phyloP scores from a whole-genome alignment of 805 yeast genomes.

The Lipomyces starkeyi region DNA sequence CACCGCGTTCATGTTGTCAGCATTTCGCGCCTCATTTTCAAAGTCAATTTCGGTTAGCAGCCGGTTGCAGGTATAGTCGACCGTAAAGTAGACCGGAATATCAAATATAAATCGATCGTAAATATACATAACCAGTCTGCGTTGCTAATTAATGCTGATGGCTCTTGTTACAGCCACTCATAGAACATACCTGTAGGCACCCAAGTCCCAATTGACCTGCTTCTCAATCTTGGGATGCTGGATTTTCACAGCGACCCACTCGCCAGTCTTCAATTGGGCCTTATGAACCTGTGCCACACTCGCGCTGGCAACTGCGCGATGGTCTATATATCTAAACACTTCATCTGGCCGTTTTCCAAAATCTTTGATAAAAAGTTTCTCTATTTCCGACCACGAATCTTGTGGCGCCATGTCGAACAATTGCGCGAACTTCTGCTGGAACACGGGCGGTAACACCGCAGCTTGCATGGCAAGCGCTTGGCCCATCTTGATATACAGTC shows the following conservation, averaged over 20 bases:
- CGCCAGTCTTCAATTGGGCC: slow-evolving; percentile 56
- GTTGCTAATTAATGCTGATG: not conserved
- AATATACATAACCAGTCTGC: slow-evolving; percentile 54
- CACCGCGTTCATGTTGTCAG: slow-evolving; percentile 49
- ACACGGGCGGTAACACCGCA: slow-evolving; percentile 66
- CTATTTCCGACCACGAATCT: slow-evolving; percentile 51
- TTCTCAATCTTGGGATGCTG: slow-evolving; percentile 67
- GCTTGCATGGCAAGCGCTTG: slow-evolving; percentile 83
- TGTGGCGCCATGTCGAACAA: slow-evolving; percentile 76
- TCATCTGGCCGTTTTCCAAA: slow-evolving; percentile 55
- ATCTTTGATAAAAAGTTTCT: slow-evolving; percentile 41
- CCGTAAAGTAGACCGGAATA: slow-evolving; percentile 64
- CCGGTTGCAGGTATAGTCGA: slow-evolving; percentile 63
- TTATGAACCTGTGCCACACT: slow-evolving; percentile 74
- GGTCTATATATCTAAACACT: slow-evolving; percentile 57
- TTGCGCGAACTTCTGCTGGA: slow-evolving; percentile 60
- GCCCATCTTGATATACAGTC: slow-evolving; percentile 76
- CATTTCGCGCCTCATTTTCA: slow-evolving; percentile 60
- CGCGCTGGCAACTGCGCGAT: slow-evolving; percentile 73
- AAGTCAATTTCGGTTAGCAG: slow-evolving; percentile 69
- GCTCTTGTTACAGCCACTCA: not conserved
- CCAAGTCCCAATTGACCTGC: slow-evolving; percentile 67
- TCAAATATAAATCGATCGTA: slow-evolving; percentile 63
- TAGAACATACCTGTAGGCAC: slow-evolving; percentile 51
- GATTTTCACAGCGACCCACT: slow-evolving; percentile 66